Percentiles rank a stretch among this genome's conserved stretches.
Conservation (phyloP, 768 basidiomycete genomes). For the Sutorius australiensis region DNA sequence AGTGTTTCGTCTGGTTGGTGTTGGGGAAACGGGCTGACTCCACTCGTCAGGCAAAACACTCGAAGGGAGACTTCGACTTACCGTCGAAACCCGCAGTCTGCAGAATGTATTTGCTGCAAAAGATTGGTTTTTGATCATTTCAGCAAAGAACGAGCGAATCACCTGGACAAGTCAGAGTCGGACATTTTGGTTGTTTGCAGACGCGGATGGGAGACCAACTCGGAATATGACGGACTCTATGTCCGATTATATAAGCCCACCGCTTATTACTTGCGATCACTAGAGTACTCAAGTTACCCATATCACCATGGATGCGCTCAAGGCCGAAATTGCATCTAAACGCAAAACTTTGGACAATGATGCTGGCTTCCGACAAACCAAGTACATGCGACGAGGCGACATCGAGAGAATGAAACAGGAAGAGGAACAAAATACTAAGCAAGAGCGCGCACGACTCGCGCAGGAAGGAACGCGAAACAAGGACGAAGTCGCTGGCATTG, state of each 20-base stretch:
- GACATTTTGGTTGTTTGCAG: slow-evolving; percentile 54
- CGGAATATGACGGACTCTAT: slow-evolving; percentile 31
- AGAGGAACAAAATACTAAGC: slow-evolving; percentile 35
- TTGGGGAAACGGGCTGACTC: slow-evolving; percentile 80
- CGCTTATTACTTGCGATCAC: neutral
- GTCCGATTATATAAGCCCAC: slow-evolving; percentile 31
- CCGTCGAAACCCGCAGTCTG: slow-evolving; percentile 96
- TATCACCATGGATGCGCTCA: slow-evolving; percentile 78
- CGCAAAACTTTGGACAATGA: slow-evolving; percentile 67
- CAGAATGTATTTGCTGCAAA: slow-evolving; percentile 73
- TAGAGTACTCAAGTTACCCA: neutral
- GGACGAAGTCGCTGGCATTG: slow-evolving; percentile 10
- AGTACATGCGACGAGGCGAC: slow-evolving; percentile 93
- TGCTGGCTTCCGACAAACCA: slow-evolving; percentile 50
- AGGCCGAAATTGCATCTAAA: slow-evolving; percentile 84
- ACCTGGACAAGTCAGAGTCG: slow-evolving; percentile 57
- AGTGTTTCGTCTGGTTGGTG: slow-evolving; percentile 94
- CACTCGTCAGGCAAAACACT: slow-evolving; percentile 5
- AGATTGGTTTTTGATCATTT: slow-evolving; percentile 15
- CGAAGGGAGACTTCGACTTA: slow-evolving; percentile 28
- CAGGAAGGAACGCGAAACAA: slow-evolving; percentile 20
- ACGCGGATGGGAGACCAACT: slow-evolving; percentile 39
- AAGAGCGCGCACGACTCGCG: slow-evolving; percentile 33
- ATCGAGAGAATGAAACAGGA: slow-evolving; percentile 65
- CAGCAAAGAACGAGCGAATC: slow-evolving; percentile 3